Conservation (phyloP, 257 asterid species). For the Solanum chilense region DNA sequence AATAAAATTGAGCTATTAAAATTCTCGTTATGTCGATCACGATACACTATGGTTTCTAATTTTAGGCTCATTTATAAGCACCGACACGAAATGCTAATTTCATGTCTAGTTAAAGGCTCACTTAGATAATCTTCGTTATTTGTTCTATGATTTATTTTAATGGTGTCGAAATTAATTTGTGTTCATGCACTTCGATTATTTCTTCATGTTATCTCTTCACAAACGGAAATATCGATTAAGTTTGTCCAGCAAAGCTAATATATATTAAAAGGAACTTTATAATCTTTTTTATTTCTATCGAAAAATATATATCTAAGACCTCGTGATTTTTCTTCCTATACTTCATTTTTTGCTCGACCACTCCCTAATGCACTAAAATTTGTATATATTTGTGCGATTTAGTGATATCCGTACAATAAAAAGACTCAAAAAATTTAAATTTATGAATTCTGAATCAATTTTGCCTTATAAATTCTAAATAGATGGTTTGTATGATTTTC, state of each 20-base stretch:
- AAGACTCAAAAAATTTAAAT: fast-evolving
- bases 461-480: neutral
- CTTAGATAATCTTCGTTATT: neutral
- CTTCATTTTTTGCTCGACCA: neutral
- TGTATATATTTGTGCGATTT: neutral
- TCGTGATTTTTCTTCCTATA: neutral
- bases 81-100: neutral
- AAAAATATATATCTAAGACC: neutral
- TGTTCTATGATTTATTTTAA: neutral
- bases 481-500: neutral
- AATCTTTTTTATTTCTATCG: neutral
- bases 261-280: fast-evolving
- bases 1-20: neutral
- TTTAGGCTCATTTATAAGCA: neutral
- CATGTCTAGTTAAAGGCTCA: neutral
- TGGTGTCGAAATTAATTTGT: neutral
- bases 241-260: neutral
- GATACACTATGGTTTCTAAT: neutral
- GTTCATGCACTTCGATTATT: neutral
- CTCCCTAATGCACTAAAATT: neutral
- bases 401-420: neutral
- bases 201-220: no score
- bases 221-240: no score
- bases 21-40: neutral
- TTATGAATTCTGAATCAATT: neutral